Evolutionary conservation across 2,329 filamentous ascomycete species (phyloP), one percentile per base, ranked within the genome.

Genomic region (Talaromyces amestolkiae): DNA sequence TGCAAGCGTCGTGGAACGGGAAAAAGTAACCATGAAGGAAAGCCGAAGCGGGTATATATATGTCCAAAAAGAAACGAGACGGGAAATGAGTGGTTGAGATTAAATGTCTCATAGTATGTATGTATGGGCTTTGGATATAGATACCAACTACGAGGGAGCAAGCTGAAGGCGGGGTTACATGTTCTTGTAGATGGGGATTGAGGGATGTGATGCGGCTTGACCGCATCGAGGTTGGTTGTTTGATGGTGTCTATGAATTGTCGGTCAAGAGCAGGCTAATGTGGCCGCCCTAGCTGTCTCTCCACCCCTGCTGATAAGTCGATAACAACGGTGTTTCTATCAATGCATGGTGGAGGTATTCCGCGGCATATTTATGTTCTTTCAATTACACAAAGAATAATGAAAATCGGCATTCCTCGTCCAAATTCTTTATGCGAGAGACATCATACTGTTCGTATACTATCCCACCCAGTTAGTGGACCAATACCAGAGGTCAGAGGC

Each of bases 41-140:
- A 33, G 49, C 27, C 24, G 24, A 53, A 7, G 49, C 17, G 49
- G 45, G 24, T 33, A n/a, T 53, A 27, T 53, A 53, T 53, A n/a
- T 33, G 27, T 11, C 49, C 15, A 19, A 53, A 37, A 39, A 39
- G 31, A 31, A 59, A 33, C 22, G 22, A 31, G 39, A 3, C 15
- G 24, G 3, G 31, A 45, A 59, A 59, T 27, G 56, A 59, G 58
- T 63, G 61, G 61, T 10, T 63, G 27, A 39, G 35, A 63, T 63
- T 62, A 63, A 63, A 63, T 63, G 51, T 63, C 61, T 63, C 61
- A 63, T 63, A 63, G 13, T 63, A 58, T 53, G 39, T 35, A 61
- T 49, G 43, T 31, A 10, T n/a, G 3, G 41, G 15, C 3, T 15
- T 22, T 17, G 2, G 39, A 41, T 15, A 41, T 27, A 6, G 35